Percentiles rank a stretch among this genome's conserved stretches.
Conservation (phyloP, 2,329 filamentous ascomycete species). For the Conoideocrella luteorostrata region DNA sequence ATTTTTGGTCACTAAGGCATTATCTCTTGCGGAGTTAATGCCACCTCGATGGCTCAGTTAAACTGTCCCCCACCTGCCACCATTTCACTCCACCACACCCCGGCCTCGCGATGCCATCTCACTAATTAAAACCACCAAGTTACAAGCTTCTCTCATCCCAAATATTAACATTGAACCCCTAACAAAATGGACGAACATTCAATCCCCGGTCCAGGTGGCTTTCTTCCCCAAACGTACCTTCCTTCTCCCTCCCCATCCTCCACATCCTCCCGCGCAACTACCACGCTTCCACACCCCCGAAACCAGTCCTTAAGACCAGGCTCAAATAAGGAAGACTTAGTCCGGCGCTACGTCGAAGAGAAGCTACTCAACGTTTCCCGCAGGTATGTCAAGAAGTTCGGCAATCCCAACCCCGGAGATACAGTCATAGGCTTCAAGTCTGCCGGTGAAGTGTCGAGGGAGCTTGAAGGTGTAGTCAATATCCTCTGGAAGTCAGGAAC, state of each 20-base stretch:
- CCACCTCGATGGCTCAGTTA: no score
- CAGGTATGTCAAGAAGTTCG: conserved; percentile 55
- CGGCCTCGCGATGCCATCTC: neutral
- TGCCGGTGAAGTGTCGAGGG: conserved; percentile 65
- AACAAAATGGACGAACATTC: neutral
- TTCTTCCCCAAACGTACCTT: conserved; percentile 38
- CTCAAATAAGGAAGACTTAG: conserved; percentile 53
- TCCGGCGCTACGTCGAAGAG: conserved; percentile 50
- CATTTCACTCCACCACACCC: neutral
- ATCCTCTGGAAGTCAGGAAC: conserved; percentile 84
- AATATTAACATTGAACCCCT: no score
- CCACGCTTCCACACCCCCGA: conserved; percentile 49
- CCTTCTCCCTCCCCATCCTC: conserved; percentile 51
- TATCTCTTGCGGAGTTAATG: no score
- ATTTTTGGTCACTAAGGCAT: no score
- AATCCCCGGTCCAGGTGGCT: conserved; percentile 43
- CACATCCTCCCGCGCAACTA: conserved; percentile 33
- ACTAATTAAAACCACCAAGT: neutral
- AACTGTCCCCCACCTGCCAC: no score
- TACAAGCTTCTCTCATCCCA: neutral
- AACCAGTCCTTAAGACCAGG: conserved; percentile 46
- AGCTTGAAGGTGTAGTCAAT: conserved; percentile 69
- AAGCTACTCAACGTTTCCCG: conserved; percentile 47
- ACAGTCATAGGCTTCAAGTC: conserved; percentile 46
- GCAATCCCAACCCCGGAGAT: conserved; percentile 37